These are phyloP conservation scores for Syzygium aromaticum DNA, from an alignment of 345 rosid species.

Conservation along the genomic window DNA sequence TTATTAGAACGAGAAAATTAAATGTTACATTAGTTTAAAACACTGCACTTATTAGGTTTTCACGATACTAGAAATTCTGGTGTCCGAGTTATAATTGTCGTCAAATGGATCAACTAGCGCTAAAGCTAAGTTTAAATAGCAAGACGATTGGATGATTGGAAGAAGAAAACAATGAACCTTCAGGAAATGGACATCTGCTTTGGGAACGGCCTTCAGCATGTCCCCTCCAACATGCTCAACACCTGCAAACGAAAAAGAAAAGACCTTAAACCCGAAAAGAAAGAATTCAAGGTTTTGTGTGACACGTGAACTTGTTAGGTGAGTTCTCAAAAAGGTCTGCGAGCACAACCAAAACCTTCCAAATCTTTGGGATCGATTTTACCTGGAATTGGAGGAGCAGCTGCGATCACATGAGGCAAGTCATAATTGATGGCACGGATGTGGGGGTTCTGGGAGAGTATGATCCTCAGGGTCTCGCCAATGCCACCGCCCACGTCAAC, in stretches of 20 bases:
- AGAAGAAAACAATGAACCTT: background rate
- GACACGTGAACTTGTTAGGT: background rate
- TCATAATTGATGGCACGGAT: slow-evolving; percentile 24
- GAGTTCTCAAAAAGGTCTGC: background rate
- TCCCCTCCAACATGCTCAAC: slow-evolving; percentile 29
- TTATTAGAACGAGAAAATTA: background rate
- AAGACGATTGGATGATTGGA: background rate
- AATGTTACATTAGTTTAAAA: background rate
- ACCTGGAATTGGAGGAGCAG: slow-evolving; percentile 21
- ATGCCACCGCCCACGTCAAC: background rate
- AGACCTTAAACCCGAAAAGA: background rate
- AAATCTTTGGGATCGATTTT: background rate
- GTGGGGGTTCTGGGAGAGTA: background rate
- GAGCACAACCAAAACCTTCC: background rate
- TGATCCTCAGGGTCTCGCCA: background rate
- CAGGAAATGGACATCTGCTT: slow-evolving; percentile 33
- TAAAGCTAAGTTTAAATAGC: background rate
- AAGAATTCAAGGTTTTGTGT: no score
- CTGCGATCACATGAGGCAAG: slow-evolving; percentile 7
- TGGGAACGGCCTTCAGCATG: slow-evolving; percentile 27
- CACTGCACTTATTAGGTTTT: background rate
- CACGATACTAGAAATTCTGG: no score
- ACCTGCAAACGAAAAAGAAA: background rate
- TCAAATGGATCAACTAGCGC: background rate
- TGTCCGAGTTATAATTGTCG: no score